A percentile compares a stretch with the other conserved stretches of the same genome.
phyloP scores from a whole-genome alignment of 176 grass and related monocot genomes.

The Bromus sterilis region DNA sequence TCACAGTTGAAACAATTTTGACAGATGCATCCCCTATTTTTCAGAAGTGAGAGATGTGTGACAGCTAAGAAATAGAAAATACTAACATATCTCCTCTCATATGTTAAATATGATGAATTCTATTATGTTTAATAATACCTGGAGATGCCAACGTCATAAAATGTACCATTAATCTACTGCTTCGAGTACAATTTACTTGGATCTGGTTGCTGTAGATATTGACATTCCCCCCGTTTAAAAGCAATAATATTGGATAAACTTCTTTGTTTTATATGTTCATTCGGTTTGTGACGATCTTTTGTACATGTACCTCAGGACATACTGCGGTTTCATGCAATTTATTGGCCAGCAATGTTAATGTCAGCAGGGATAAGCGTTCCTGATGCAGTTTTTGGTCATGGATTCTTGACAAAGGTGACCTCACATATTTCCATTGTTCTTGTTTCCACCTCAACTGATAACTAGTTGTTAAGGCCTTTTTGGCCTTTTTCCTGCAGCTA shows the following conservation, averaged over 20 bases:
- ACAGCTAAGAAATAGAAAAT: not conserved
- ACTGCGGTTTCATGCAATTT: constrained; percentile 93
- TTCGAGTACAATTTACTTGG: not conserved
- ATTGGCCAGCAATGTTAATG: constrained; percentile 96
- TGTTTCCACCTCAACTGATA: not conserved
- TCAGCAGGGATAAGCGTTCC: constrained; percentile 85
- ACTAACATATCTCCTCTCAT: not conserved
- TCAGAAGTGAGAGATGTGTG: not conserved
- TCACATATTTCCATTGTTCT: constrained; percentile 1
- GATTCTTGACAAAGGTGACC: constrained; percentile 93
- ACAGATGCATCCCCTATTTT: not conserved
- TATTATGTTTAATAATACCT: not conserved
- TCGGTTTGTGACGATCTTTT: constrained; percentile 22
- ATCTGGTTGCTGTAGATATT: constrained; percentile 2
- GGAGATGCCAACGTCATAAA: not conserved
- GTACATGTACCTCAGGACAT: constrained; percentile 58
- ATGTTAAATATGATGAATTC: not conserved
- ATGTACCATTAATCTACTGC: not conserved
- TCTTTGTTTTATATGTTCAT: not conserved
- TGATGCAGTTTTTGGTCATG: constrained; percentile 87
- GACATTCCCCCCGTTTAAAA: not conserved
- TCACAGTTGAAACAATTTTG: constrained; percentile 7
- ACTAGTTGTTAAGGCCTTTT: not conserved
- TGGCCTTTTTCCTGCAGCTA: not conserved
- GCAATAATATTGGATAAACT: not conserved